Base-by-base conservation (phyloP, 108 stramenopile species). In the Cylindrotheca fusiformis region DNA sequence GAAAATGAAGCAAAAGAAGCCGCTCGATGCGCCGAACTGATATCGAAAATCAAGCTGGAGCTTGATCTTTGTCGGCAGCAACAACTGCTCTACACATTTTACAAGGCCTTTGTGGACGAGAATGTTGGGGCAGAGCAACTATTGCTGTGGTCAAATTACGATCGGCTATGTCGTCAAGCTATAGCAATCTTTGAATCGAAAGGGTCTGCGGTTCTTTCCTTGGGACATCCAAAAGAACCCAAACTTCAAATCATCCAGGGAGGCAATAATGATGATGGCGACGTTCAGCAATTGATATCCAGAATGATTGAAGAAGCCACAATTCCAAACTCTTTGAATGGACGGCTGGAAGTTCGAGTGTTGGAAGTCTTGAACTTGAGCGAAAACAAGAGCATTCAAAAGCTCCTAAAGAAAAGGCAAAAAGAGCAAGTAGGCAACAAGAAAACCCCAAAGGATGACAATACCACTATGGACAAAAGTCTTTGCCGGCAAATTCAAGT, bases 1-100 rank as follows among this genome's bases (percentile, higher is more conserved):
- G 74, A 75, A 65, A 23, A 59, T 18, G 19, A 69, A 32, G 48
- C 51, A 41, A 46, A 28, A 18, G 74, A 75, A 50, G 18, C 24
- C 4, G 3, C 10, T 5, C 25, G 58, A 26, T 25, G 56, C 1
- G 19, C 64, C 14, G 60, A 61, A 54, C 48, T 61, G 26, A 58
- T 60, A 14, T 20, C 12, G 31, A 27, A 36, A 14, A 32, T 77
- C n/a, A 69, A 71, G 49, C 29, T 58, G 19, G 64, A 70, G 31
- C 30, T 67, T 32, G 60, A 58, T 4, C 19, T 33, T 20, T 44
- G 58, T 2, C 21, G 30, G 20, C 1, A 47, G 4, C 65, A 71
- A 28, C 60, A 46, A 21, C 26, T 53, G 27, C 30, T 47, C n/a
- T 67, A 59, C 29, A 24, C 25, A 12, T 69, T 62, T 31, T 66